phyloP scores from a whole-genome alignment of 225 moss, liverwort and hornwort species.

The Polytrichum commune region DNA sequence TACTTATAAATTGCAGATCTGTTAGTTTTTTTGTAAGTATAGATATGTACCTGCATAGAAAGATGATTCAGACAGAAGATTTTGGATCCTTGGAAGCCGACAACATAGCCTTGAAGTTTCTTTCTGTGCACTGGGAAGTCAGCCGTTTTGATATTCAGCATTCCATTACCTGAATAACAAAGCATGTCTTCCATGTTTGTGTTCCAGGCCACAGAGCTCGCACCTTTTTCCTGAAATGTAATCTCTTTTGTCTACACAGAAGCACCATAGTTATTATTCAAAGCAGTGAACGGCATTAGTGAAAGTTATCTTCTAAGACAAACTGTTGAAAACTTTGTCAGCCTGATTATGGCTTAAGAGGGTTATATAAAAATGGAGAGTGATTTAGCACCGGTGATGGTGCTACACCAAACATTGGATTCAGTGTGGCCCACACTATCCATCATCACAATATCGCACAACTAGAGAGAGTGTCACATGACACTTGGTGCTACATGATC shows the following conservation, averaged over 20 bases:
- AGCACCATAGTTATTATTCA: neutral
- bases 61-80: slow-evolving; percentile 93
- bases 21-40: neutral
- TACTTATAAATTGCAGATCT: too few relatives aligned
- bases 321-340: too few relatives aligned
- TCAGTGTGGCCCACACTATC: too few relatives aligned
- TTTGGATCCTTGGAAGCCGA: slow-evolving; percentile 98
- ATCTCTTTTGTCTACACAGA: slow-evolving; percentile 65
- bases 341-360: too few relatives aligned
- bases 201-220: slow-evolving; percentile 94
- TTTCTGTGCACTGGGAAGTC: slow-evolving; percentile 87
- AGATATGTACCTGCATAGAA: slow-evolving; percentile 75
- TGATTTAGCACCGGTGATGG: too few relatives aligned
- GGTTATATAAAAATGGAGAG: too few relatives aligned
- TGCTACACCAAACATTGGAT: too few relatives aligned
- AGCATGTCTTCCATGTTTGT: slow-evolving; percentile 96
- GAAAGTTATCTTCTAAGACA: neutral
- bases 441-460: too few relatives aligned
- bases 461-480: too few relatives aligned
- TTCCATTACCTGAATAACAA: slow-evolving; percentile 91
- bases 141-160: slow-evolving; percentile 84
- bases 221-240: slow-evolving; percentile 74
- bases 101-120: slow-evolving; percentile 93
- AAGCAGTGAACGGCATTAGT: neutral
- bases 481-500: too few relatives aligned